Base-by-base conservation (phyloP, 768 basidiomycete species). In the Botryobasidium botryosum region DNA sequence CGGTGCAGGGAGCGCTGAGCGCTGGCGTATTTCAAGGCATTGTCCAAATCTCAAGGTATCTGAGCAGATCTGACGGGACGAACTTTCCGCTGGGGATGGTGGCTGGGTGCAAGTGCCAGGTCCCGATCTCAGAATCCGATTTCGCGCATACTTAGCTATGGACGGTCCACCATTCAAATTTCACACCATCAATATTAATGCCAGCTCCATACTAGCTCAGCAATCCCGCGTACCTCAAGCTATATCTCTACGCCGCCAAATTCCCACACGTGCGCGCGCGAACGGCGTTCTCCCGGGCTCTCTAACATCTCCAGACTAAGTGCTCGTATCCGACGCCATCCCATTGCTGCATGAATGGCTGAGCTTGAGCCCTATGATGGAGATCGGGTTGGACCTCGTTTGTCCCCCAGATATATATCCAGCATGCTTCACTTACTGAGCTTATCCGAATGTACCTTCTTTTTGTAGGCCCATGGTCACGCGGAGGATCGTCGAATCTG, bases 301-400 rank as follows among this genome's bases (percentile, higher is more conserved):
- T n/a, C 70, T n/a, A 45, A 64, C 26, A 57, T 62, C 37, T 46
- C 55, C 15, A 43, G 50, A 13, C 54, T 60, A 2, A 56, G 59
- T 18, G 53, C 55, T 1, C 7, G 33, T 42, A 2, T 25, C 65
- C 40, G 82, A 87, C 54, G 70, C 75, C 2, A 64, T 88, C 31
- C 85, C 85, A 13, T 65, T 88, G 28, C 68, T 84, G 41, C 84
- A 88, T 56, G 76, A 84, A 56, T 87, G 83, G 83, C 82, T 80
- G 5, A 77, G 70, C 52, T 66, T 88, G 43, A 79, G 77, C 49
- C 79, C 81, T 3, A 80, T 80, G 76, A 84, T 84, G 78, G 82
- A 85, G 57, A 75, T 83, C 49, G 84, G 81, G 21, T 68, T 85
- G 33, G 79, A 82, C 53, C 62, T 83, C 55, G 82, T 81, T 51